Conservation (phyloP, 2,329 filamentous ascomycete genomes). For the Clonostachys solani region DNA sequence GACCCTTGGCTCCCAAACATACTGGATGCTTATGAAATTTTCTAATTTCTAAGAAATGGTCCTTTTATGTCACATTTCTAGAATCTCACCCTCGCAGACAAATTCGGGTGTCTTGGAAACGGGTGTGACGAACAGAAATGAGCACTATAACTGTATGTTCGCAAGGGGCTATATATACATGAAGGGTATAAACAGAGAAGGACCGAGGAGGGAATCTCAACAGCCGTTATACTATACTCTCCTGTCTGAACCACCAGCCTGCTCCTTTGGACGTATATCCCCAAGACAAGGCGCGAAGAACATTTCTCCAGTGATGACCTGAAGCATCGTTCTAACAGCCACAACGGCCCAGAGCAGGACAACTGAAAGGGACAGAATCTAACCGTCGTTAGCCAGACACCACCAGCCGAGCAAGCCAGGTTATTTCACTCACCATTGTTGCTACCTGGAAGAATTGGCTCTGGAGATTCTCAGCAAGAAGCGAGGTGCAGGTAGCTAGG, state of each 20-base stretch:
- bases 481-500: constrained; percentile 32
- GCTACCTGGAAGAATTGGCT: constrained; percentile 36
- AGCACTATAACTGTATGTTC: no score
- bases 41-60: no score
- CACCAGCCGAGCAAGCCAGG: neutral
- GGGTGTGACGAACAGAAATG: no score
- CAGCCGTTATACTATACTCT: constrained; percentile 11
- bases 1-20: no score
- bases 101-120: no score
- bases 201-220: neutral
- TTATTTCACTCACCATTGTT: constrained; percentile 20
- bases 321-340: constrained; percentile 26
- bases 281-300: constrained; percentile 39
- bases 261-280: constrained; percentile 24
- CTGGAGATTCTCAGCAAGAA: constrained; percentile 32
- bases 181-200: no score
- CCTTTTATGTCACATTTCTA: no score
- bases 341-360: constrained; percentile 37
- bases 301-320: constrained; percentile 33
- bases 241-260: constrained; percentile 15
- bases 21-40: no score
- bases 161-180: no score
- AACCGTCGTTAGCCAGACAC: constrained; percentile 3
- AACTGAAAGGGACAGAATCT: constrained; percentile 35
- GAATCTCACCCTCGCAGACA: no score